phyloP scores from a whole-genome alignment of 352 stramenopile genomes.

The Phytophthora boehmeriae region DNA sequence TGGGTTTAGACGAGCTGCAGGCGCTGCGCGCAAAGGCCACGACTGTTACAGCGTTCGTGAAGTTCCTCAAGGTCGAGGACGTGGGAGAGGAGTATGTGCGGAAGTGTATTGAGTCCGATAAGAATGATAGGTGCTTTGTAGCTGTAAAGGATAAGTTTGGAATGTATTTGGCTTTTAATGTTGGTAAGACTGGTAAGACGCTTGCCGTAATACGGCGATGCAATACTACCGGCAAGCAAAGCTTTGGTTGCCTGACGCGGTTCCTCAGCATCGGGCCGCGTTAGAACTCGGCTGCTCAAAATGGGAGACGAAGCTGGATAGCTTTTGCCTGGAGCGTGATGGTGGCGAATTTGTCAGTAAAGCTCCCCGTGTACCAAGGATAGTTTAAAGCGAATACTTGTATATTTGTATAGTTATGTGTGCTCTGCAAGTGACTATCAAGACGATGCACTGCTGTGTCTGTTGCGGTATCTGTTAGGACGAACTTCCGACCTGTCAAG shows the following conservation, averaged over 20 bases:
- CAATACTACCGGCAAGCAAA: no score
- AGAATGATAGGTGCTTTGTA: slow-evolving; percentile 17
- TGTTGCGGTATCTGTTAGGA: slow-evolving; percentile 1
- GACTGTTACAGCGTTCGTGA: no score
- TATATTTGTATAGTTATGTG: slow-evolving; percentile 7
- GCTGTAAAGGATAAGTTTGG: slow-evolving; percentile 21
- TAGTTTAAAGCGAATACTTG: slow-evolving; percentile 5
- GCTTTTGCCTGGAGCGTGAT: neutral
- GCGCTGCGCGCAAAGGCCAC: neutral
- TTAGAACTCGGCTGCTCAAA: no score
- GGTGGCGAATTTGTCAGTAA: slow-evolving; percentile 5
- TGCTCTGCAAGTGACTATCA: slow-evolving; percentile 18
- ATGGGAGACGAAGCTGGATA: no score
- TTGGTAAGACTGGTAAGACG: slow-evolving; percentile 15
- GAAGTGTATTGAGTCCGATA: slow-evolving; percentile 13
- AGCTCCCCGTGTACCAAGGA: slow-evolving; percentile 4
- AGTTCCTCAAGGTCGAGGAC: no score
- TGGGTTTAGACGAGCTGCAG: no score
- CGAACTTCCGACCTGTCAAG: slow-evolving; percentile 30
- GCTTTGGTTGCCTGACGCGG: no score
- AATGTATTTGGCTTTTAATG: slow-evolving; percentile 31
- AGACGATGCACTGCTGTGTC: slow-evolving; percentile 15
- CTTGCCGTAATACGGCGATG: slow-evolving; percentile 14
- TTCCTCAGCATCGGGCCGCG: no score
- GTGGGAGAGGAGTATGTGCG: slow-evolving; percentile 9